These are phyloP conservation scores for Neurospora sp. DNA, from an alignment of 495 filamentous ascomycete genomes.

Conservation along the genomic window DNA sequence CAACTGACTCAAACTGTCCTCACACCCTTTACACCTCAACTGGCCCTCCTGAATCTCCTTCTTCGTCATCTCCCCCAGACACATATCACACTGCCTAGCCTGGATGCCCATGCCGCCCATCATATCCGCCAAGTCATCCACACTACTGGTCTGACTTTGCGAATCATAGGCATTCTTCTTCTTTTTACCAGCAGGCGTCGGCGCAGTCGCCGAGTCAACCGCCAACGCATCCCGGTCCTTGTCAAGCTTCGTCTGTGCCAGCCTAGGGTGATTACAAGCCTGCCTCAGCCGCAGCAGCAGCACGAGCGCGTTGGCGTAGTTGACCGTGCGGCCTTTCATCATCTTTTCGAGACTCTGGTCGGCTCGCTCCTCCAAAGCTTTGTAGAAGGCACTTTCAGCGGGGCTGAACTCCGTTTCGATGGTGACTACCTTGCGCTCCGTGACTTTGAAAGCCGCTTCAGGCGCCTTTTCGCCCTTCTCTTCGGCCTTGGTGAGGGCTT, in stretches of 20 bases:
- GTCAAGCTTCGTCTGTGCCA: conserved; percentile 73
- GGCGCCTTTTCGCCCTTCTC: conserved; percentile 33
- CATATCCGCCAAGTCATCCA: conserved; percentile 78
- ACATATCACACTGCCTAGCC: conserved; percentile 81
- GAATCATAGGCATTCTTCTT: conserved; percentile 40
- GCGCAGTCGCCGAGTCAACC: conserved; percentile 40
- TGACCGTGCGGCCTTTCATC: conserved; percentile 49
- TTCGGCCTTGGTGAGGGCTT: conserved; percentile 34
- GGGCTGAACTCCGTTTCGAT: conserved; percentile 69
- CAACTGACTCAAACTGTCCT: conserved; percentile 22
- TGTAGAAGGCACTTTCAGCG: conserved; percentile 75
- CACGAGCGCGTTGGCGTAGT: conserved; percentile 64
- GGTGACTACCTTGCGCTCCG: conserved; percentile 74
- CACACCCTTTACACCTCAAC: conserved; percentile 30
- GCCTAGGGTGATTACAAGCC: conserved; percentile 84
- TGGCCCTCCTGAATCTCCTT: conserved; percentile 48
- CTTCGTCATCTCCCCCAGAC: conserved; percentile 57
- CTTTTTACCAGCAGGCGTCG: conserved; percentile 16
- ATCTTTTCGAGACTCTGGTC: conserved; percentile 78
- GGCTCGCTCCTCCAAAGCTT: conserved; percentile 70
- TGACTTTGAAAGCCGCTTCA: conserved; percentile 68
- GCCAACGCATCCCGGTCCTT: conserved; percentile 79
- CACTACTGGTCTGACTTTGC: conserved; percentile 18
- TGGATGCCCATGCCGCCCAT: conserved; percentile 75
- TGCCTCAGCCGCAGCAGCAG: conserved; percentile 81